A percentile compares a stretch with the other conserved stretches of the same genome.
Conservation (phyloP, 306 rosid species). For the Biancaea sappan region DNA sequence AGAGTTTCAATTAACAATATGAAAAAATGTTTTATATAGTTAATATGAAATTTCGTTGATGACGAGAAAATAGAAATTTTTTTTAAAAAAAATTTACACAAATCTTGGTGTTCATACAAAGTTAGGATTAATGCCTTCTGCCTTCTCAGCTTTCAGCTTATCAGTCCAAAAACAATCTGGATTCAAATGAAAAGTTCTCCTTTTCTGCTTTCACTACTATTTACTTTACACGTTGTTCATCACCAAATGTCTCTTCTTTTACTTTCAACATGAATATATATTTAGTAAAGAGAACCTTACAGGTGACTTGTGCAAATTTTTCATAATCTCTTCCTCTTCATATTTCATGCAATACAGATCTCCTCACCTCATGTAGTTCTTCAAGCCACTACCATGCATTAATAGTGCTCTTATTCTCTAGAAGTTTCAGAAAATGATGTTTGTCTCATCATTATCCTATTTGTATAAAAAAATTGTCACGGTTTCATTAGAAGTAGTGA, state of each 20-base stretch:
- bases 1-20: no score
- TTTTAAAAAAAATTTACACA: no score
- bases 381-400: slow-evolving; percentile 16
- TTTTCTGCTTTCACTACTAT: slow-evolving; percentile 79
- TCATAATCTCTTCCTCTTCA: slow-evolving; percentile 77
- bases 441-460: slow-evolving; percentile 2
- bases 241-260: slow-evolving; percentile 82
- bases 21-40: no score
- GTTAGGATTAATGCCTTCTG: slow-evolving; percentile 40
- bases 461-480: background rate
- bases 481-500: background rate
- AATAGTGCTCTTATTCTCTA: background rate
- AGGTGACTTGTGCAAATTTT: slow-evolving; percentile 58
- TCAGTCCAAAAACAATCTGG: slow-evolving; percentile 58
- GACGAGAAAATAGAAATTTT: no score
- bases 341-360: slow-evolving; percentile 64
- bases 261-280: slow-evolving; percentile 77
- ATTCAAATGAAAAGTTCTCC: slow-evolving; percentile 51
- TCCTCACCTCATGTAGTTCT: slow-evolving; percentile 78
- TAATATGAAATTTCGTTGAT: no score
- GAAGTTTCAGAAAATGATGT: slow-evolving; percentile 29
- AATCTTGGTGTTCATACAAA: no score
- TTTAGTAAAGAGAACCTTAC: slow-evolving; percentile 63
- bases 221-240: slow-evolving; percentile 85
- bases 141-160: slow-evolving; percentile 50